Evolutionary conservation across 1,284 basidiomycete genomes (phyloP).

Genomic region (Tilletia indica): DNA sequence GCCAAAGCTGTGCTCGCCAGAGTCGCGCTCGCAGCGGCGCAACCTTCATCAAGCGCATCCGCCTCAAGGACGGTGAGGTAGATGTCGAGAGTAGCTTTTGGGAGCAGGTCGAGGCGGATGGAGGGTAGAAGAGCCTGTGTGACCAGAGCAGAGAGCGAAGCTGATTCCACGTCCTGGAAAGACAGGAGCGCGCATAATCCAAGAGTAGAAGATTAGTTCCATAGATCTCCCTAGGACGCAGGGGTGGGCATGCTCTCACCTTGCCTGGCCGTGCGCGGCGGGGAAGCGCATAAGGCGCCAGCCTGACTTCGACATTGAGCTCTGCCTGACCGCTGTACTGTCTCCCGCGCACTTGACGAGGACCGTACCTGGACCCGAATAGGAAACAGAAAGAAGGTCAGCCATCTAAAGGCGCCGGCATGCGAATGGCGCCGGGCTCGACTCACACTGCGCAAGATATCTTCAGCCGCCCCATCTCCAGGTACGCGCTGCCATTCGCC

Average conservation of each 20-base stretch:
- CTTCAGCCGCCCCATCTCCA: conserved; percentile 18
- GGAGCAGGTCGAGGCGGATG: conserved; percentile 81
- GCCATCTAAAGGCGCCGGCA: not conserved
- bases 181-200: not conserved
- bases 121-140: conserved; percentile 83
- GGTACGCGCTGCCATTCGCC: conserved; percentile 19
- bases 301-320: conserved; percentile 19
- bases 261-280: conserved; percentile 53
- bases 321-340: conserved; percentile 20
- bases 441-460: conserved; percentile 17
- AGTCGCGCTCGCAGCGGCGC: conserved; percentile 63
- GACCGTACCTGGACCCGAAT: conserved; percentile 12
- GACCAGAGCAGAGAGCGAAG: conserved; percentile 75
- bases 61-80: conserved; percentile 87
- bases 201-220: too few species aligned
- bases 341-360: conserved; percentile 18
- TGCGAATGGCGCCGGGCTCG: not conserved
- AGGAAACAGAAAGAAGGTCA: not conserved
- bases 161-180: conserved; percentile 92
- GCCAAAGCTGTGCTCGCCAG: conserved; percentile 88
- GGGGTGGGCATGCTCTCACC: conserved; percentile 72
- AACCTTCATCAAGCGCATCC: conserved; percentile 69
- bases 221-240: conserved; percentile 55
- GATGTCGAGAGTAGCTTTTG: conserved; percentile 89
- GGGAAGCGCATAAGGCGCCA: conserved; percentile 5